Percentiles rank a stretch among this genome's conserved stretches.
phyloP scores from a whole-genome alignment of 768 basidiomycete species.

The Russula ochroleuca region DNA sequence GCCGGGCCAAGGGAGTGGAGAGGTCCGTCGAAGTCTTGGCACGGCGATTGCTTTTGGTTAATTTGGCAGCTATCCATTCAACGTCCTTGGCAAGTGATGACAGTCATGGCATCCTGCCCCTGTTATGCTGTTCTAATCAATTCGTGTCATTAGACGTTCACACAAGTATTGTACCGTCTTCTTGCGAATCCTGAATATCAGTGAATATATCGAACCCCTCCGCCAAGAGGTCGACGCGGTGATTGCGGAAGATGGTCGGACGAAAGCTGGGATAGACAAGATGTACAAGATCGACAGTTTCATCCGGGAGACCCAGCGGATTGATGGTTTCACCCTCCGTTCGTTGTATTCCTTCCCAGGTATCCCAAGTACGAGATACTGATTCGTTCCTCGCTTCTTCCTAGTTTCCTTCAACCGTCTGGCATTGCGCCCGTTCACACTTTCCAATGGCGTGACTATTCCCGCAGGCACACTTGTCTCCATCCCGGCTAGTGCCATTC shows the following conservation, averaged over 20 bases:
- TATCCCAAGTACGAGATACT: too few relatives aligned
- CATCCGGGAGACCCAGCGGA: constrained; percentile 33
- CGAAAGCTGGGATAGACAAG: neutral
- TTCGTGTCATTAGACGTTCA: constrained; percentile 1
- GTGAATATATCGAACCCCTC: constrained; percentile 22
- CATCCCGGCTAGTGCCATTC: constrained; percentile 35
- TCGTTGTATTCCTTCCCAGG: neutral
- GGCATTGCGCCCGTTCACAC: constrained; percentile 30
- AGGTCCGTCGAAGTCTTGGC: constrained; percentile 31
- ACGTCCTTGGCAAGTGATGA: constrained; percentile 32
- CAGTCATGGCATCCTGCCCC: too few relatives aligned
- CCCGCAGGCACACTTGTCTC: constrained; percentile 40
- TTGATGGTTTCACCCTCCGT: constrained; percentile 20
- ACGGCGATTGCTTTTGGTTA: constrained; percentile 36
- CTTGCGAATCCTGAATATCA: constrained; percentile 29
- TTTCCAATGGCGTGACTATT: constrained; percentile 17
- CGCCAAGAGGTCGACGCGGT: too few relatives aligned
- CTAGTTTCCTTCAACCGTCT: constrained; percentile 28
- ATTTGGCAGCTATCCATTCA: constrained; percentile 39
- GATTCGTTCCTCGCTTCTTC: neutral
- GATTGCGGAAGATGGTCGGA: too few relatives aligned
- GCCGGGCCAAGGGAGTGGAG: too few relatives aligned
- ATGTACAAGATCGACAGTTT: constrained; percentile 38
- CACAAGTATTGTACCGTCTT: constrained; percentile 26
- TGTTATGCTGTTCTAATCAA: neutral